Percentiles rank a stretch among this genome's conserved stretches.
These are phyloP conservation scores for Prunus mongolica DNA, from an alignment of 306 rosid species.

Conservation along the genomic window DNA sequence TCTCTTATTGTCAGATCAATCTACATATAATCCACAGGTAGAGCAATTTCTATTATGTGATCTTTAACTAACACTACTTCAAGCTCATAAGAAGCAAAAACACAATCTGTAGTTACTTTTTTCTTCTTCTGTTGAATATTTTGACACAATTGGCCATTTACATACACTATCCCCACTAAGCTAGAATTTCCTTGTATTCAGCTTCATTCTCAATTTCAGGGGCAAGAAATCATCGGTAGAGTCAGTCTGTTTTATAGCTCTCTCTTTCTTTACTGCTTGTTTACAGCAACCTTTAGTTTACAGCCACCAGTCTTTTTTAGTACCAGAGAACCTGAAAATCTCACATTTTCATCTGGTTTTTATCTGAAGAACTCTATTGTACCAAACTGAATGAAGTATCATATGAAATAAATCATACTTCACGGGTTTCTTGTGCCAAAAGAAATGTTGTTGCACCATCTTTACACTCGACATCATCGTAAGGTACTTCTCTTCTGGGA, in stretches of 20 bases:
- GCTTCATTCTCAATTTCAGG: neutral
- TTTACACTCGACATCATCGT: constrained; percentile 51
- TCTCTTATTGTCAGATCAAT: too few species aligned
- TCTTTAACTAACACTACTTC: too few species aligned
- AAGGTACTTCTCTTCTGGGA: constrained; percentile 60
- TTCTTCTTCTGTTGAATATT: neutral
- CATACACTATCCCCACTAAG: neutral
- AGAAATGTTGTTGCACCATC: constrained; percentile 61
- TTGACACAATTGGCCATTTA: neutral
- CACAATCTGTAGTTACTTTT: too few species aligned
- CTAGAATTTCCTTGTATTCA: neutral
- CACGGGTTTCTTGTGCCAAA: constrained; percentile 59
- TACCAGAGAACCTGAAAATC: neutral
- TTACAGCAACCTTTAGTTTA: neutral
- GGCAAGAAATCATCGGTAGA: neutral
- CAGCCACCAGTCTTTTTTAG: neutral
- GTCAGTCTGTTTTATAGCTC: neutral
- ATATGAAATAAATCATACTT: constrained; percentile 74
- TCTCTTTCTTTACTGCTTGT: neutral
- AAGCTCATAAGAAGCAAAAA: neutral
- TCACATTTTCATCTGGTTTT: constrained; percentile 15
- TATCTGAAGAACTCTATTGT: constrained; percentile 58
- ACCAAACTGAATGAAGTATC: constrained; percentile 78
- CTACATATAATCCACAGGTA: too few species aligned
- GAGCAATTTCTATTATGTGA: too few species aligned